A percentile compares a stretch with the other conserved stretches of the same genome.
These are phyloP conservation scores for Metschnikowia koreensis DNA, from an alignment of 805 yeast genomes.

Conservation along the genomic window DNA sequence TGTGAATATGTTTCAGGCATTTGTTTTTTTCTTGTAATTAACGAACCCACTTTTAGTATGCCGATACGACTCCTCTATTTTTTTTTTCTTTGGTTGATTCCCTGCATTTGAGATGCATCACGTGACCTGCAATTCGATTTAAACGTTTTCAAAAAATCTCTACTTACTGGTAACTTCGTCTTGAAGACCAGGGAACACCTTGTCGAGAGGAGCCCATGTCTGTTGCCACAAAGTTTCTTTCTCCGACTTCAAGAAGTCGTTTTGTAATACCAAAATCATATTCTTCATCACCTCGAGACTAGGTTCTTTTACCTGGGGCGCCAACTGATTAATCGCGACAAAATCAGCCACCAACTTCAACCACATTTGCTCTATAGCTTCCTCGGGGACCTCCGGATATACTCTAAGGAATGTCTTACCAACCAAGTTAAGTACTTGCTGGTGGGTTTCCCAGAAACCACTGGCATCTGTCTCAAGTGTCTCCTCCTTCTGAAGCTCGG, in stretches of 20 bases:
- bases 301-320: slow-evolving; percentile 29
- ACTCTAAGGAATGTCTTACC: slow-evolving; percentile 50
- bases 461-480: slow-evolving; percentile 52
- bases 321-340: slow-evolving; percentile 25
- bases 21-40: background rate
- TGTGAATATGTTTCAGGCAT: slow-evolving; percentile 48
- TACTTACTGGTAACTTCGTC: slow-evolving; percentile 9
- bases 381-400: slow-evolving; percentile 21
- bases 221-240: slow-evolving; percentile 28
- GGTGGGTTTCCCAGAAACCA: slow-evolving; percentile 65
- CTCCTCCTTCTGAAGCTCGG: slow-evolving; percentile 65
- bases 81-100: slow-evolving; percentile 1
- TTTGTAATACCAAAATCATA: slow-evolving; percentile 39
- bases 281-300: slow-evolving; percentile 40
- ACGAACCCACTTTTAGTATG: background rate
- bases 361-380: slow-evolving; percentile 32
- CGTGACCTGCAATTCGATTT: slow-evolving; percentile 4
- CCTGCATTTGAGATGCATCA: slow-evolving; percentile 2
- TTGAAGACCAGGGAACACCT: slow-evolving; percentile 28
- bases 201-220: slow-evolving; percentile 33
- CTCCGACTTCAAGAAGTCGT: slow-evolving; percentile 23
- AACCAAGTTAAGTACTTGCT: slow-evolving; percentile 62
- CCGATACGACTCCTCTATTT: background rate
- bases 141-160: background rate
- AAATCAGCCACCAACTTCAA: slow-evolving; percentile 34